Evolutionary conservation across 306 rosid genomes (phyloP), one percentile per base, ranked within the genome.

Genomic region (Nissolia schottii): DNA sequence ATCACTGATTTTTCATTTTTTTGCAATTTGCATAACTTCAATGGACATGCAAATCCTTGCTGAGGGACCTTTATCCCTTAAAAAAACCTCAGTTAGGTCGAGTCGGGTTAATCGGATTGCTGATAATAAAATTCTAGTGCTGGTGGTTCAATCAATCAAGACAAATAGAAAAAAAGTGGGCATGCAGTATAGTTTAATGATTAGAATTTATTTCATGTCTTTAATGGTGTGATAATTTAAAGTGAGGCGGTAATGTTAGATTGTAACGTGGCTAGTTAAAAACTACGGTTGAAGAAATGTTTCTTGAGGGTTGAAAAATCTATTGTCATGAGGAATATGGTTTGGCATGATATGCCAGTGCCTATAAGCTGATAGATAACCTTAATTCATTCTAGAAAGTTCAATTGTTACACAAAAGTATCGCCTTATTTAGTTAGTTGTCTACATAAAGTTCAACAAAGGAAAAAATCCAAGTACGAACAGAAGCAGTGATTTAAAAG

Each of bases 1-100:
- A 7, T 23, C 15, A 54, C 48, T 76, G 22, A 34, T 50, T 38
- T 5, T 12, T 38, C 46, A 9, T 59, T 51, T 59, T 51, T 50
- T 74, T 77, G n/a, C 32, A 25, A 31, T 61, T 50, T 70, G 38
- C 76, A 75, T 66, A 41, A 32, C 53, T 55, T 56, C 15, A 13
- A 35, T 16, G 71, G 41, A 46, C 78, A 8, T 48, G n/a, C n/a
- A n/a, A n/a, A n/a, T n/a, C n/a, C n/a, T n/a, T n/a, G n/a, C n/a
- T n/a, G n/a, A n/a, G n/a, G n/a, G n/a, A n/a, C n/a, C n/a, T n/a
- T n/a, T n/a, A n/a, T n/a, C n/a, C n/a, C n/a, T n/a, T n/a, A n/a
- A n/a, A n/a, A n/a, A n/a, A n/a, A n/a, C n/a, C n/a, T n/a, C n/a
- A n/a, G n/a, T n/a, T n/a, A n/a, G n/a, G n/a, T n/a, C n/a, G n/a